Conservation (phyloP, 352 stramenopile genomes). For the Hyaloperonospora arabidopsidis region DNA sequence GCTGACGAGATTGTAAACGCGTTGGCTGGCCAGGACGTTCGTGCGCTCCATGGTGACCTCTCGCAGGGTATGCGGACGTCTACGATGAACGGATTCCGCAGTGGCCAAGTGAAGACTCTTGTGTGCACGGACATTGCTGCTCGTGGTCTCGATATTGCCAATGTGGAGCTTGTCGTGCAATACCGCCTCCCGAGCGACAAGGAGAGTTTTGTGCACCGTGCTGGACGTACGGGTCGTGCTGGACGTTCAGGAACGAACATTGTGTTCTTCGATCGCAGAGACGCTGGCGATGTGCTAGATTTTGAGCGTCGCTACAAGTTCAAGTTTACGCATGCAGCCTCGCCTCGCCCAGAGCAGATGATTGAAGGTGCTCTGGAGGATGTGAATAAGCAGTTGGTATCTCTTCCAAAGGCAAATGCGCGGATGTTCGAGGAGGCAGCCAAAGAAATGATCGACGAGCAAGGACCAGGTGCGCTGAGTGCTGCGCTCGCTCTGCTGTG, state of each 20-base stretch:
- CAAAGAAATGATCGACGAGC: slow-evolving; percentile 43
- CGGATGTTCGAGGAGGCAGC: slow-evolving; percentile 55
- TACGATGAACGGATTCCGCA: slow-evolving; percentile 95
- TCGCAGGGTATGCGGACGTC: slow-evolving; percentile 85
- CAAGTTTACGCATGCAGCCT: slow-evolving; percentile 49
- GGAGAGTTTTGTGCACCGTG: slow-evolving; percentile 92
- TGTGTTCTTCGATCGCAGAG: slow-evolving; percentile 75
- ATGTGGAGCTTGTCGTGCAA: slow-evolving; percentile 90
- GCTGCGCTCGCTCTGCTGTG: slow-evolving; percentile 63
- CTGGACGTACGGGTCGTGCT: slow-evolving; percentile 84
- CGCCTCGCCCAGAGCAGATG: slow-evolving; percentile 53
- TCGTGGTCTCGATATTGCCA: slow-evolving; percentile 84
- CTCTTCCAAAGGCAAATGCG: slow-evolving; percentile 37
- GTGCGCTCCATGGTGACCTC: slow-evolving; percentile 68
- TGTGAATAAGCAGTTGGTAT: slow-evolving; percentile 41
- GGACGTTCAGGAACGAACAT: slow-evolving; percentile 77
- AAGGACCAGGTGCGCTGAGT: slow-evolving; percentile 50
- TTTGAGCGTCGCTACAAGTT: slow-evolving; percentile 78
- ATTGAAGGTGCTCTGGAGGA: slow-evolving; percentile 48
- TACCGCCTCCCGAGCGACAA: slow-evolving; percentile 90
- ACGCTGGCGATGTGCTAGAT: slow-evolving; percentile 57
- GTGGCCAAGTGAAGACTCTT: slow-evolving; percentile 88
- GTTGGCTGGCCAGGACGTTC: slow-evolving; percentile 49
- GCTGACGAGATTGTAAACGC: slow-evolving; percentile 91
- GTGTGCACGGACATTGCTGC: slow-evolving; percentile 88